Evolutionary conservation across 2,329 filamentous ascomycete genomes (phyloP).

Genomic region (Penicillium sp.): DNA sequence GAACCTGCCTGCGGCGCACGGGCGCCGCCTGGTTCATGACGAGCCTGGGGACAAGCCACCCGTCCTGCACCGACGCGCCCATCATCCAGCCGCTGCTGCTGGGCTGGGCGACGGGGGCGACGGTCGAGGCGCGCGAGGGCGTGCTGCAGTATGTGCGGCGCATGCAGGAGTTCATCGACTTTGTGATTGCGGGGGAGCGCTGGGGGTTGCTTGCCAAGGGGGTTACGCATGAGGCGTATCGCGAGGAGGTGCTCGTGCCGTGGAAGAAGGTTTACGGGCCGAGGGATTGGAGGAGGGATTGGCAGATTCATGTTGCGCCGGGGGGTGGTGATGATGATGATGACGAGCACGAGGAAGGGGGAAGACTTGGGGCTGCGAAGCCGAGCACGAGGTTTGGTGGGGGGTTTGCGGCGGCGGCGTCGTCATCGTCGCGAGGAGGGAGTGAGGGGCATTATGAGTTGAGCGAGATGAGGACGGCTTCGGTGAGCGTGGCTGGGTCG

Average conservation of each 20-base stretch:
- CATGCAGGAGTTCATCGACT: conserved; percentile 1
- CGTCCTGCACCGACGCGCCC: background rate
- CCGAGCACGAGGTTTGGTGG: too few relatives aligned
- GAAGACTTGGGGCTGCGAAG: too few relatives aligned
- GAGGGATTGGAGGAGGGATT: background rate
- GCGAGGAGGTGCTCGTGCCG: background rate
- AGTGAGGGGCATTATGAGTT: too few relatives aligned
- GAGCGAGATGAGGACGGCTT: too few relatives aligned
- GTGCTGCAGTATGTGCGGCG: background rate
- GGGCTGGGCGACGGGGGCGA: background rate
- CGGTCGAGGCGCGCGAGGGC: background rate
- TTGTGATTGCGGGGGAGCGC: background rate
- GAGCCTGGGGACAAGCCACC: conserved; percentile 1
- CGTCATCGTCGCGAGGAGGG: too few relatives aligned
- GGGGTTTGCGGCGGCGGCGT: too few relatives aligned
- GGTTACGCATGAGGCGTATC: background rate
- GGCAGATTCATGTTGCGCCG: conserved; percentile 8
- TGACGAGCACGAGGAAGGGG: too few relatives aligned
- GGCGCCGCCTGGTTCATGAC: conserved; percentile 7
- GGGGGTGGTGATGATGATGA: too few relatives aligned
- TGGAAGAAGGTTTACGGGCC: conserved; percentile 4
- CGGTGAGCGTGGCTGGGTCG: too few relatives aligned
- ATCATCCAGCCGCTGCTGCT: background rate
- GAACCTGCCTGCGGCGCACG: background rate
- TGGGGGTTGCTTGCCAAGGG: background rate